Evolutionary conservation across 768 basidiomycete species (phyloP).

Genomic region (Tulasnella sp.): DNA sequence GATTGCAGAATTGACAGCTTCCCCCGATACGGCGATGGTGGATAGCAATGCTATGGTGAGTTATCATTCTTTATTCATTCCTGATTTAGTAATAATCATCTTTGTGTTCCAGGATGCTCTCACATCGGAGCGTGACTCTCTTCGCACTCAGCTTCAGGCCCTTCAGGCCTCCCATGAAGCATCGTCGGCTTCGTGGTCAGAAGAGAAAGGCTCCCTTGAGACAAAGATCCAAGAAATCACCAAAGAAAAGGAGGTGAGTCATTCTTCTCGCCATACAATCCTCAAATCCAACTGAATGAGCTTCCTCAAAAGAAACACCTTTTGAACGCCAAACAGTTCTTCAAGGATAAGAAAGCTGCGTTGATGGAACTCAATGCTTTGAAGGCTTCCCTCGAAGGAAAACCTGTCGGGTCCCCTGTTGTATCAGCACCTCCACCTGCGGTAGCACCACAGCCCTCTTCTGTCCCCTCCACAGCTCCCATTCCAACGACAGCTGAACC

Average conservation of each 20-base stretch:
- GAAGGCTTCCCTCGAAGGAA: no score
- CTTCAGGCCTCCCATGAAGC: not conserved
- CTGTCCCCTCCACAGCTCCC: no score
- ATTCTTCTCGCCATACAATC: no score
- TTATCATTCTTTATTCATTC: not conserved
- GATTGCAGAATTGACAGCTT: no score
- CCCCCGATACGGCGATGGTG: no score
- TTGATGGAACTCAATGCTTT: no score
- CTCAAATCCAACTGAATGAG: no score
- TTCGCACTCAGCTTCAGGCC: not conserved
- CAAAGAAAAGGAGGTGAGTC: no score
- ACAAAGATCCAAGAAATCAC: not conserved
- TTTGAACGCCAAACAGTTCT: not conserved
- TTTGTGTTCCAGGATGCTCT: not conserved
- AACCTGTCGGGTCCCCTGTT: no score
- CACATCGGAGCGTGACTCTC: conserved; percentile 4
- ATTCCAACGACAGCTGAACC: no score
- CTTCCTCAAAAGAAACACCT: conserved; percentile 1
- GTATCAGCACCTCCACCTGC: no score
- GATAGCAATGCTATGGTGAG: not conserved
- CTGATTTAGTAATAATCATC: not conserved
- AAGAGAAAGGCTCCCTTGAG: not conserved
- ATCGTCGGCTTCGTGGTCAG: not conserved
- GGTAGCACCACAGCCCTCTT: no score
- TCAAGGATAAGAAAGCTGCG: not conserved